A percentile compares a stretch with the other conserved stretches of the same genome.
Evolutionary conservation across 2,329 filamentous ascomycete genomes (phyloP).

Genomic region (Cladosporium sp.): DNA sequence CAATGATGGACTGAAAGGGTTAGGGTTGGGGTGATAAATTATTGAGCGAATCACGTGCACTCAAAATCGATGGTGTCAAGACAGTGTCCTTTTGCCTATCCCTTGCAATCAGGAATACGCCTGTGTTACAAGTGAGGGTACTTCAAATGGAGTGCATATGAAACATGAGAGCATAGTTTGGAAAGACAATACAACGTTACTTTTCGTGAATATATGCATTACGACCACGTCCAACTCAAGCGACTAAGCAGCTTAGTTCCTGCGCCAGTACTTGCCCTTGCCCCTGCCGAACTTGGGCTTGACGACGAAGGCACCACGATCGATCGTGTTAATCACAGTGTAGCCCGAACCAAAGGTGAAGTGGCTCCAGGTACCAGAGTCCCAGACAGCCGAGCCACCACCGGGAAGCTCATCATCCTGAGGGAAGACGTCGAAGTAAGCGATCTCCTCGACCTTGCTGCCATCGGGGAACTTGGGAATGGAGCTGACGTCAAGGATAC

Average conservation of each 20-base stretch:
- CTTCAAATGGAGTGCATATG: background rate
- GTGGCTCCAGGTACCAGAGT: constrained; percentile 47
- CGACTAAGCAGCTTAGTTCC: background rate
- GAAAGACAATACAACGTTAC: background rate
- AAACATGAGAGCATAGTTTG: background rate
- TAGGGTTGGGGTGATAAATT: too few species aligned
- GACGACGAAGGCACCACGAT: constrained; percentile 52
- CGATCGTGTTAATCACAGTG: constrained; percentile 55
- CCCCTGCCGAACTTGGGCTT: constrained; percentile 35
- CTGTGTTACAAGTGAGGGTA: background rate
- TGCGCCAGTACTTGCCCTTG: constrained; percentile 20
- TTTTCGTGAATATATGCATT: constrained; percentile 8
- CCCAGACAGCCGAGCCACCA: constrained; percentile 27
- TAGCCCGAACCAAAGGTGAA: constrained; percentile 54
- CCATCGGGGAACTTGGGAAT: constrained; percentile 47
- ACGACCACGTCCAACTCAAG: background rate
- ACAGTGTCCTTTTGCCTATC: too few species aligned
- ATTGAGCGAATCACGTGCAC: too few species aligned
- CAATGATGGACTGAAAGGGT: too few species aligned
- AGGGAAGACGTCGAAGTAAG: constrained; percentile 54
- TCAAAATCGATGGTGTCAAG: too few species aligned
- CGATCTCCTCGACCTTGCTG: constrained; percentile 48
- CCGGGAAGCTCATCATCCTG: constrained; percentile 48
- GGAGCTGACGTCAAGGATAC: constrained; percentile 39
- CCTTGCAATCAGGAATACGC: background rate